Percentiles rank a stretch among this genome's conserved stretches.
Conservation (phyloP, 106 monocot genomes). For the Iris macrosiphon region DNA sequence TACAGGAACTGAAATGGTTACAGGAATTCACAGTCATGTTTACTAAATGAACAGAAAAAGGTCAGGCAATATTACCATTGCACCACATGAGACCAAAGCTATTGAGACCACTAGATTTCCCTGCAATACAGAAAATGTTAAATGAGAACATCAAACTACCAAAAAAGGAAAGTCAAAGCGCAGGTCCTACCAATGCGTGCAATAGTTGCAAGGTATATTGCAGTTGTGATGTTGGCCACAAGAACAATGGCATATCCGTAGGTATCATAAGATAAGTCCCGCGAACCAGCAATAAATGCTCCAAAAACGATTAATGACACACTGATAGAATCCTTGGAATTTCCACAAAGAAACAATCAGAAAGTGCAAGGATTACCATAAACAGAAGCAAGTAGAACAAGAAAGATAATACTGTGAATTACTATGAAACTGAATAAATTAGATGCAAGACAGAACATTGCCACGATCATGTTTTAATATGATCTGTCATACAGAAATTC, state of each 20-base stretch:
- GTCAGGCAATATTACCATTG: conserved; percentile 58
- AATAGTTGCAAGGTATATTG: conserved; percentile 96
- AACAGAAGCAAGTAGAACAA: neutral
- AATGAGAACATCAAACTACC: conserved; percentile 6
- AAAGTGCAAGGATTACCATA: conserved; percentile 4
- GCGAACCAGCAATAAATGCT: conserved; percentile 93
- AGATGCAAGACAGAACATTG: no score
- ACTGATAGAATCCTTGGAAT: conserved; percentile 59
- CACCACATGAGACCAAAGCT: conserved; percentile 99
- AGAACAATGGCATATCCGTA: conserved; percentile 86
- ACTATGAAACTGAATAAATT: no score
- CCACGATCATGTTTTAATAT: no score
- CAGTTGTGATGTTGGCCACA: conserved; percentile 82
- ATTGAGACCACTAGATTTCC: conserved; percentile 94
- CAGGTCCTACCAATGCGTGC: conserved; percentile 65
- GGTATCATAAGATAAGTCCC: conserved; percentile 78
- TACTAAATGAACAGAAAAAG: neutral
- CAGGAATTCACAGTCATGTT: neutral
- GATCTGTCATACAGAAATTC: no score
- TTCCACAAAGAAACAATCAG: conserved; percentile 30
- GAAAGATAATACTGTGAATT: no score
- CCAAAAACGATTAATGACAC: conserved; percentile 84
- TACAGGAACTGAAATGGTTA: neutral
- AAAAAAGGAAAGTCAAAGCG: conserved; percentile 11
- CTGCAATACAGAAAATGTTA: conserved; percentile 19